Evolutionary conservation across 2,329 filamentous ascomycete genomes (phyloP), one percentile per base, ranked within the genome.

Genomic region (Colletotrichum ledebouriae): DNA sequence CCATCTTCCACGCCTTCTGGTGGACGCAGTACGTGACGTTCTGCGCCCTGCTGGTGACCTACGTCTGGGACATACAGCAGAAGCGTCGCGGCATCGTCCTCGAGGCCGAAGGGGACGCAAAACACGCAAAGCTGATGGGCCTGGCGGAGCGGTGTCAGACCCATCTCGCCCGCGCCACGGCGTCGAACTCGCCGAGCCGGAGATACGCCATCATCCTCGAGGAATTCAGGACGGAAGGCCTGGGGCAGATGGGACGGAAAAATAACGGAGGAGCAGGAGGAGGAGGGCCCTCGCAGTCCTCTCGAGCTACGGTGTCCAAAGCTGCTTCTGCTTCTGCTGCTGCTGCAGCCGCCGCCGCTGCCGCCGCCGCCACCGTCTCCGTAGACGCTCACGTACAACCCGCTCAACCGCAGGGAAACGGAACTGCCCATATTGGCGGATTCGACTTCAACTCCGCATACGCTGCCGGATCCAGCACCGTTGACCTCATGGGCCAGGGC

Each of bases 11-110:
- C 59, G 81, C 82, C 0, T 82, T 85, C 44, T 86, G 85, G 82
- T 86, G 83, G 73, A 86, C 83, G 25, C 82, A 85, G 42, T 86
- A 86, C 69, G 83, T 86, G 4, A 81, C 83, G 0, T 87, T 87
- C 63, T 87, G 84, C 70, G 84, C 85, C 1, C 77, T 88, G 0
- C 83, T 84, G 0, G 83, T 87, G 4, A 76, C 86, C 0, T 87
- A 87, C 64, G 82, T 88, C 2, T 86, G 84, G 78, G 78, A 84
- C 50, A 75, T 76, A 2, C 75, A 75, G n/a, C 74, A 73, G 56
- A 72, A 71, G 33, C 71, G 73, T 2, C 63, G 70, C 12, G 66
- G 70, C 1, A 55, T 63, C n/a, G 13, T 37, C 1, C 37, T 70
- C 2, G 41, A 25, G 4, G 42, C 10, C 0, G 55, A 60, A 6